Evolutionary conservation across 805 yeast genomes (phyloP), one percentile per base, ranked within the genome.

Genomic region (Kuraishia molischiana): DNA sequence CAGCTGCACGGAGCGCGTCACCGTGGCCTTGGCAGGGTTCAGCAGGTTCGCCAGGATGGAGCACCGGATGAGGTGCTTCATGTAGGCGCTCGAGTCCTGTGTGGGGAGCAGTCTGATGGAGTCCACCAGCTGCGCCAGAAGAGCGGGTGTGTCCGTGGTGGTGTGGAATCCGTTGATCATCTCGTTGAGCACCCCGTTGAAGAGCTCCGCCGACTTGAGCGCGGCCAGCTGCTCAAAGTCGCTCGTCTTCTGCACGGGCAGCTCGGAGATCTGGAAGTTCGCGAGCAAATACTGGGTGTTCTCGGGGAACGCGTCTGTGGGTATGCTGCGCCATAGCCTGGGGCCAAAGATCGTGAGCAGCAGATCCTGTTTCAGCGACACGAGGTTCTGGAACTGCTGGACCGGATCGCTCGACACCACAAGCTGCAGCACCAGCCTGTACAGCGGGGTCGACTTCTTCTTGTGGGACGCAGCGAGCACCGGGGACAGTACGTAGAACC

Each of bases 11-110:
- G 48, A 45, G 13, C 29, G 31, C 6, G 46, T 41, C 22, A 55
- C 22, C 18, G 44, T 40, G 9, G 38, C 45, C 2, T 39, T 35
- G 9, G 46, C 41, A 28, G 59, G 51, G 4, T 45, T 39, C 5
- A 45, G 19, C 34, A 51, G 34, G 35, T 47, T 49, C 34, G 42
- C 41, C 15, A 53, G 29, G 20, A 50, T 44, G 15, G 15, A 41
- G 30, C 21, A 19, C 35, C 32, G 4, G 50, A 38, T n/a, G 35
- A 22, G 9, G 30, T 38, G 39, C 8, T 31, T 31, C 14, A 31
- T 8, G 21, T 14, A 15, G 8, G 8, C 15, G 21, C 8, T 9
- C 21, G 8, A 6, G 33, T 15, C 21, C 21, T 15, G 26, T 18
- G 34, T 31, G 9, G 26, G 15, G n/a, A 14, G 13, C 31, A 13